Base-by-base conservation (phyloP, 352 stramenopile species). In the Hyphochytrium catenoides region DNA sequence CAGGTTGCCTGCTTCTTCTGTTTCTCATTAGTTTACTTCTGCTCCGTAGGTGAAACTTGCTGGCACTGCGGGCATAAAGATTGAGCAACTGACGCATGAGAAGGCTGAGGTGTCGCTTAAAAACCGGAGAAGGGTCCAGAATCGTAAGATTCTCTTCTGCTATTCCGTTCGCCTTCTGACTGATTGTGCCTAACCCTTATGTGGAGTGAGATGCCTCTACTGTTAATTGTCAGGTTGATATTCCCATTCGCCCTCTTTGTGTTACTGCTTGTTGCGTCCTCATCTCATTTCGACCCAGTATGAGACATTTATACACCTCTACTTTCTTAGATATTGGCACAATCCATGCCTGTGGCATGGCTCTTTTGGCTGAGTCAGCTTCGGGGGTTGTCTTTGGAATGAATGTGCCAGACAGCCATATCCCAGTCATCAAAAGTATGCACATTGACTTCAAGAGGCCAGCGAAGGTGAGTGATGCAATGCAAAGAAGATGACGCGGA, bases 261-360 rank as follows among this genome's bases (percentile, higher is more conserved):
- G n/a, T n/a, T n/a, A n/a, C n/a, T n/a, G n/a, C n/a, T n/a, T n/a
- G n/a, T n/a, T n/a, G n/a, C n/a, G n/a, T n/a, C n/a, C n/a, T n/a
- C n/a, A n/a, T n/a, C n/a, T n/a, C n/a, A n/a, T n/a, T n/a, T n/a
- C n/a, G n/a, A n/a, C n/a, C n/a, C n/a, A n/a, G n/a, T n/a, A n/a
- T n/a, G n/a, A n/a, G n/a, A n/a, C n/a, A n/a, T n/a, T n/a, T n/a
- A n/a, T n/a, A n/a, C n/a, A n/a, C n/a, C n/a, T n/a, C n/a, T n/a
- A n/a, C n/a, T n/a, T n/a, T n/a, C n/a, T n/a, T n/a, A n/a, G n/a
- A 87, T 48, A 84, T 87, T 34, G 65, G 68, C 4, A 60, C 65
- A 18, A 51, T 87, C 27, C 72, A 87, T 48, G 72, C 72, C 7
- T 84, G 68, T 28, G 62, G 61, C 36, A 87, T 87, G 70, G 69